These are phyloP conservation scores for Yamadazyma nakazawae DNA, from an alignment of 805 yeast species.

Conservation along the genomic window DNA sequence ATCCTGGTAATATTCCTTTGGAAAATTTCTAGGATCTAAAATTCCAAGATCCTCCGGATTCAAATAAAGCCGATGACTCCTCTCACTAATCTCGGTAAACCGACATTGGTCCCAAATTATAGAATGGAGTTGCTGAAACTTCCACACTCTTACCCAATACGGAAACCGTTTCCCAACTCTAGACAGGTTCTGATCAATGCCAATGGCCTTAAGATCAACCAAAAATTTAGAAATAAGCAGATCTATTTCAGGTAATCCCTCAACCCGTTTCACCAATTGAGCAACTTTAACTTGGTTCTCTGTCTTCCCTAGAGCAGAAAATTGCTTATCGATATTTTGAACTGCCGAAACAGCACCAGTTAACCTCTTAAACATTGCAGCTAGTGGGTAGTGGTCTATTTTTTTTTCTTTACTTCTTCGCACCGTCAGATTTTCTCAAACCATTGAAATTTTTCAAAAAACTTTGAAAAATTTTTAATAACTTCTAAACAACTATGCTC, in stretches of 20 bases:
- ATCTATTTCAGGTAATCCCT: slow-evolving; percentile 26
- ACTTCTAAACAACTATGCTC: not conserved
- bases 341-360: not conserved
- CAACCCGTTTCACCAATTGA: slow-evolving; percentile 22
- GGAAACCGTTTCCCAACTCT: not conserved
- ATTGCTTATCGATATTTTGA: slow-evolving; percentile 9
- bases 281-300: slow-evolving; percentile 21
- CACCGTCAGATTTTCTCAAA: no score
- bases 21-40: slow-evolving; percentile 37
- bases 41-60: slow-evolving; percentile 29
- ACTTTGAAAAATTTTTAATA: slow-evolving; percentile 1
- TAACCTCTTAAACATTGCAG: slow-evolving; percentile 2
- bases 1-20: slow-evolving; percentile 16
- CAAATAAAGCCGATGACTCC: slow-evolving; percentile 23
- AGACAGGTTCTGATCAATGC: slow-evolving; percentile 10
- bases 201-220: slow-evolving; percentile 22
- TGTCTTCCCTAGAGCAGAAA: slow-evolving; percentile 16
- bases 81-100: slow-evolving; percentile 27
- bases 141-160: slow-evolving; percentile 7
- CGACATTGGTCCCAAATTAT: slow-evolving; percentile 39
- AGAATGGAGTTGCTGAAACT: slow-evolving; percentile 28
- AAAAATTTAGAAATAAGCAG: slow-evolving; percentile 30
- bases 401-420: not conserved
- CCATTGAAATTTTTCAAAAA: no score
- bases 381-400: not conserved